Evolutionary conservation across 169 alveolate genomes (phyloP).

Genomic region (Plasmodium coatneyi): DNA sequence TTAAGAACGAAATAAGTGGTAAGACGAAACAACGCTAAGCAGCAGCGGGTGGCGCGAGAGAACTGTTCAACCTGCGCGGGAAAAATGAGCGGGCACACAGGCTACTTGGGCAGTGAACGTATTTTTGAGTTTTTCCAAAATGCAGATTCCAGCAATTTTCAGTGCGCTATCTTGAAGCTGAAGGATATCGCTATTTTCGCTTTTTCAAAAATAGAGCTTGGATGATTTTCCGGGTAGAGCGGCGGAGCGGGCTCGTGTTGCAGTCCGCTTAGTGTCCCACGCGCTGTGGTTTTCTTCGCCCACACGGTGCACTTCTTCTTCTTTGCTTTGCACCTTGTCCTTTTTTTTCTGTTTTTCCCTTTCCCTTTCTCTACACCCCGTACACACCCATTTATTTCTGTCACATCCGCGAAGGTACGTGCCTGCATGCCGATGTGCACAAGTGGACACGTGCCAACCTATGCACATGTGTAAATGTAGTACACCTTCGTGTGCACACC

Average conservation of each 20-base stretch:
- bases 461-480: constrained; percentile 5
- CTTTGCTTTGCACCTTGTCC: not conserved
- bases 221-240: constrained; percentile 25
- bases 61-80: not conserved
- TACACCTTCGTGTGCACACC: not conserved
- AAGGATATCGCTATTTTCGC: constrained; percentile 29
- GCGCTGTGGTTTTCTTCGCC: not conserved
- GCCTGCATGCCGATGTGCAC: not conserved
- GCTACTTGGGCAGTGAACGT: not conserved
- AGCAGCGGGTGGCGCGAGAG: not conserved
- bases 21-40: not conserved
- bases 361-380: not conserved
- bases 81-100: not conserved
- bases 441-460: not conserved
- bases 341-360: not conserved
- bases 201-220: constrained; percentile 40
- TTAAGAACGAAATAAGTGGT: not conserved
- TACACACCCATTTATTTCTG: constrained; percentile 3
- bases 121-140: constrained; percentile 23
- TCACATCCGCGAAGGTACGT: not conserved
- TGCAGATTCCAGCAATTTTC: not conserved
- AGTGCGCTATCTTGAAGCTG: constrained; percentile 27
- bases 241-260: constrained; percentile 7
- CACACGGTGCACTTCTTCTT: not conserved
- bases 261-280: not conserved